A percentile compares a stretch with the other conserved stretches of the same genome.
These are phyloP conservation scores for Calendula officinalis DNA, from an alignment of 129 eudicot species.

Conservation along the genomic window DNA sequence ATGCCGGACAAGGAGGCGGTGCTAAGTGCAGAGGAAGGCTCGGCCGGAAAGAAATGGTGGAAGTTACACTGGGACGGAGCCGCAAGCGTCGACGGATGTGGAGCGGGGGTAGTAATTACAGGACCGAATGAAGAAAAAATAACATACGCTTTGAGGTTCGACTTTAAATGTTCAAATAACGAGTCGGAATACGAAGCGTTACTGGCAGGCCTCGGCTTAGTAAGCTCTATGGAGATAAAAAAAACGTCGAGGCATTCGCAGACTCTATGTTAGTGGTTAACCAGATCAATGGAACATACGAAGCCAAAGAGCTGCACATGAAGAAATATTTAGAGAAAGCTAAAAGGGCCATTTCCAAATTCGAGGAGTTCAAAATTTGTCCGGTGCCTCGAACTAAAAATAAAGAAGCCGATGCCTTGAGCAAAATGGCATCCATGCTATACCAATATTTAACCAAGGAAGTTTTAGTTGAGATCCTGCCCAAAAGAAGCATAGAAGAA, in stretches of 20 bases:
- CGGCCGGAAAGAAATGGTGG: not conserved
- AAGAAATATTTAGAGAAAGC: not conserved
- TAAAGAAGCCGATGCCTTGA: not conserved
- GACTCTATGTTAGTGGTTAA: not conserved
- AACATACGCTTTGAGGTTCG: not conserved
- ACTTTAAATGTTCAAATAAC: not conserved
- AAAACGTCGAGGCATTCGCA: not conserved
- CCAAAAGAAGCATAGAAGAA: not conserved
- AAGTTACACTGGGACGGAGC: not conserved
- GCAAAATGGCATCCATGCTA: not conserved
- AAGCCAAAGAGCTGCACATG: not conserved
- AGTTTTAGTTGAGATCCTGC: not conserved
- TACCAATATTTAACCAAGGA: not conserved
- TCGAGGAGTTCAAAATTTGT: not conserved
- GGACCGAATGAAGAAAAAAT: not conserved
- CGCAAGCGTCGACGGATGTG: not conserved
- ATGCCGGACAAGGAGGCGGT: not conserved
- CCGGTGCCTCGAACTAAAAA: not conserved
- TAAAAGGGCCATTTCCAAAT: not conserved
- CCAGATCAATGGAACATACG: not conserved
- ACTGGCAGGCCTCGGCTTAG: not conserved
- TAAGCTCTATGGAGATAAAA: too few species aligned
- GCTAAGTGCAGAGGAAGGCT: not conserved
- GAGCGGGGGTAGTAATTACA: not conserved
- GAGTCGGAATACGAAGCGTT: not conserved